These are phyloP conservation scores for Suillus subluteus DNA, from an alignment of 768 basidiomycete genomes.

Conservation along the genomic window DNA sequence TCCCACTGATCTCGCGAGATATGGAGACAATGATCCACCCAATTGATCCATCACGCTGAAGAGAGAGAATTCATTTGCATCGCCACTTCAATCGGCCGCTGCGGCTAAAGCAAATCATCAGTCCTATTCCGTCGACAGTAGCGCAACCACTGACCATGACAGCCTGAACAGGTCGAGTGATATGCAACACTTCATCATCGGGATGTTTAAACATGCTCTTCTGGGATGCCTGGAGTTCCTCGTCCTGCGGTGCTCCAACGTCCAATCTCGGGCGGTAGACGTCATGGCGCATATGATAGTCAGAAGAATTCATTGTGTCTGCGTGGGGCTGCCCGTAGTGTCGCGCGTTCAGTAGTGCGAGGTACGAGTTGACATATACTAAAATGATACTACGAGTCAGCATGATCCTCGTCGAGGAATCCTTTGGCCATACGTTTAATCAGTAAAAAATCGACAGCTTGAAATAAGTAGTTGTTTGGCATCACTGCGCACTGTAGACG, in stretches of 20 bases:
- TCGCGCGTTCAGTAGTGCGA: constrained; percentile 5
- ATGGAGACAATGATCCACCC: too few species aligned
- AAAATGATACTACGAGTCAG: neutral
- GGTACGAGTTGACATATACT: constrained; percentile 12
- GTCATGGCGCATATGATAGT: neutral
- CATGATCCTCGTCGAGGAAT: neutral
- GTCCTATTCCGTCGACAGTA: neutral
- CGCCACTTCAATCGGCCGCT: neutral
- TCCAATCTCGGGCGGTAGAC: neutral
- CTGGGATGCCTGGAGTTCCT: neutral
- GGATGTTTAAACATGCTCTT: neutral
- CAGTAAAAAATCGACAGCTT: too few species aligned
- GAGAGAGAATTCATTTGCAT: neutral
- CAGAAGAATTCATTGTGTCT: too few species aligned
- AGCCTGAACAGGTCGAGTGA: neutral
- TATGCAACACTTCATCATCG: neutral
- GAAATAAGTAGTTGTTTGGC: neutral
- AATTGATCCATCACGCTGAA: neutral
- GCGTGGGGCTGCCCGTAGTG: neutral
- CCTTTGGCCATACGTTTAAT: neutral
- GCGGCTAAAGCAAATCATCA: neutral
- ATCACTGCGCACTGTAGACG: constrained; percentile 4
- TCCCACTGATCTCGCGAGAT: neutral
- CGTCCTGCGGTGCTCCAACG: too few species aligned
- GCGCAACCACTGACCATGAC: neutral